Evolutionary conservation across 1,139 yeast genomes (phyloP).

Genomic region (Saccharomyces hybrid): DNA sequence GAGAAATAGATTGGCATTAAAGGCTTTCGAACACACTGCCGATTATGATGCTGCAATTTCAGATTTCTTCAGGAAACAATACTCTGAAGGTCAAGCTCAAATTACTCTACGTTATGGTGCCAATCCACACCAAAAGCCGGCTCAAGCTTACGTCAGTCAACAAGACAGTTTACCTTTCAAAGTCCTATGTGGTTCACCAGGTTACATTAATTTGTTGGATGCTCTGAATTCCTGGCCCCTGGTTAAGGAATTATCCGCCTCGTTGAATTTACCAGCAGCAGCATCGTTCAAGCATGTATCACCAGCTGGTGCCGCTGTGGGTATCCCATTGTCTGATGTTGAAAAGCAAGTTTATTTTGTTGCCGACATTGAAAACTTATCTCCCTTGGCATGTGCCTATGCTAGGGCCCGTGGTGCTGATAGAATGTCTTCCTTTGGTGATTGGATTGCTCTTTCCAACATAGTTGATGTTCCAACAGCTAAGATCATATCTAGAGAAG

Average conservation of each 20-base stretch:
- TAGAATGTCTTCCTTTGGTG: constrained; percentile 98
- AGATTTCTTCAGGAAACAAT: constrained; percentile 95
- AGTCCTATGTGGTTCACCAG: constrained; percentile 91
- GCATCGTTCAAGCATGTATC: constrained; percentile 98
- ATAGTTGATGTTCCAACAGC: constrained; percentile 96
- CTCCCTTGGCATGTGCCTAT: constrained; percentile 95
- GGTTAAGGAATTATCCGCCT: constrained; percentile 91
- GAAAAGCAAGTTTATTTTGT: constrained; percentile 96
- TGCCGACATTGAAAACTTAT: constrained; percentile 84
- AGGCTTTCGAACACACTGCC: constrained; percentile 97
- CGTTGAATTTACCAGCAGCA: constrained; percentile 94
- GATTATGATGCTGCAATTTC: constrained; percentile 93
- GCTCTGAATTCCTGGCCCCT: constrained; percentile 98
- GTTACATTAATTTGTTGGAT: constrained; percentile 91
- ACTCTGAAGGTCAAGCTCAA: constrained; percentile 83
- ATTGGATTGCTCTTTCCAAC: constrained; percentile 93
- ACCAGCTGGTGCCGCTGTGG: constrained; percentile 98
- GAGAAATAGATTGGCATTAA: constrained; percentile 79
- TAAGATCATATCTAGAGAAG: constrained; percentile 93
- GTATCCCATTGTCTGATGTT: constrained; percentile 78
- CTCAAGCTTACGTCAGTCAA: constrained; percentile 83
- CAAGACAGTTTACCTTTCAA: constrained; percentile 85
- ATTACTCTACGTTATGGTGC: constrained; percentile 96
- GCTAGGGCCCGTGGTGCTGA: constrained; percentile 99
- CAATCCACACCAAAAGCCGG: constrained; percentile 98